phyloP scores from a whole-genome alignment of 768 basidiomycete genomes.

The Phylloporus sp. region DNA sequence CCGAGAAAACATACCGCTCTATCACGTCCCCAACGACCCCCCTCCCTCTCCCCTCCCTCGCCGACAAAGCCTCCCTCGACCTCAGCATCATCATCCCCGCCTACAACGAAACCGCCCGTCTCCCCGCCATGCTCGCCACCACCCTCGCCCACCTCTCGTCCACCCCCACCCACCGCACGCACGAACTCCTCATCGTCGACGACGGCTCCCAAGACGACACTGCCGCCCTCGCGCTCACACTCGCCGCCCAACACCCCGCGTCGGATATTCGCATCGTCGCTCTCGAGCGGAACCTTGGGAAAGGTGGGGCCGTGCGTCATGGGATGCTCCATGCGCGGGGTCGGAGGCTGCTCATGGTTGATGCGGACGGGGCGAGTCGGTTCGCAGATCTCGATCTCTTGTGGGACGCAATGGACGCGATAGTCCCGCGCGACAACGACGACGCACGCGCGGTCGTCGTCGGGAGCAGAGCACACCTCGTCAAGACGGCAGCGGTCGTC shows the following conservation, averaged over 20 bases:
- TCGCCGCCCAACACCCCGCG: conserved; percentile 52
- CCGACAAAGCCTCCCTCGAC: conserved; percentile 57
- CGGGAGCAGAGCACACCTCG: conserved; percentile 90
- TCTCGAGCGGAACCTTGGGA: conserved; percentile 78
- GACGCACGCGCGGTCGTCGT: conserved; percentile 62
- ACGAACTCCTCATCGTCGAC: conserved; percentile 85
- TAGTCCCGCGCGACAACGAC: conserved; percentile 45
- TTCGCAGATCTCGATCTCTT: conserved; percentile 81
- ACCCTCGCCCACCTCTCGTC: conserved; percentile 58
- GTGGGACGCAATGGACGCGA: conserved; percentile 66
- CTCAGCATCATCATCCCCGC: conserved; percentile 86
- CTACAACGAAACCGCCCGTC: conserved; percentile 81
- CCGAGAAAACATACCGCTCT: conserved; percentile 68
- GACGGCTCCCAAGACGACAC: conserved; percentile 86
- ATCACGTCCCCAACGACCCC: conserved; percentile 48
- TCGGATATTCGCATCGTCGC: conserved; percentile 73
- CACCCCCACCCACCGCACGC: conserved; percentile 40
- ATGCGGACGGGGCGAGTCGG: conserved; percentile 90
- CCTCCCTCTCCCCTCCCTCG: conserved; percentile 50
- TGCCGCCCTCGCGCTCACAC: conserved; percentile 52
- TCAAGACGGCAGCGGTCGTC: conserved; percentile 88
- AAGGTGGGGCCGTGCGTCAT: conserved; percentile 90
- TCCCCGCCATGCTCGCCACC: conserved; percentile 78
- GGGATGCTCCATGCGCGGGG: conserved; percentile 84
- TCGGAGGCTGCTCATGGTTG: conserved; percentile 77